Percentiles rank a stretch among this genome's conserved stretches.
Conservation (phyloP, 768 basidiomycete species). For the Mycena galericulata region DNA sequence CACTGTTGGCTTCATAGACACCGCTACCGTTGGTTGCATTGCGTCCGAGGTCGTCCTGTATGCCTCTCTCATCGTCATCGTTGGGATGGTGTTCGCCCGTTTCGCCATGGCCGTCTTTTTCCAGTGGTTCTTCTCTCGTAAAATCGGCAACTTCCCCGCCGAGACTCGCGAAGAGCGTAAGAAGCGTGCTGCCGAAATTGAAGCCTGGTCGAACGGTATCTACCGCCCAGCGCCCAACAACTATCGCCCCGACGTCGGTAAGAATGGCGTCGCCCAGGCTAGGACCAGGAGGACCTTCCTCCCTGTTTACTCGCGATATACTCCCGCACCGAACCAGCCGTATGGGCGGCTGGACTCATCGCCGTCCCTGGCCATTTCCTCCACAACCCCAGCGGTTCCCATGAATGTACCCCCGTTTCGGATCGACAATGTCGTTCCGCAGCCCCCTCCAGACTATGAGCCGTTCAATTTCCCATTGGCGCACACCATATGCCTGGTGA, state of each 20-base stretch:
- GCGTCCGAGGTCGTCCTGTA: constrained; percentile 93
- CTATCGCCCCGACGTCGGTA: constrained; percentile 92
- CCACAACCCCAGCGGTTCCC: constrained; percentile 75
- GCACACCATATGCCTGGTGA: constrained; percentile 95
- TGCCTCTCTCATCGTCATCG: constrained; percentile 95
- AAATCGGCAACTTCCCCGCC: constrained; percentile 90
- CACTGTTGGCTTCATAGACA: constrained; percentile 94
- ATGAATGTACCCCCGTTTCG: constrained; percentile 93
- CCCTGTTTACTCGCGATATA: constrained; percentile 79
- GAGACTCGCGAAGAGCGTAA: constrained; percentile 95
- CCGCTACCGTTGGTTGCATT: constrained; percentile 94
- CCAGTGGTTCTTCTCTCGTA: constrained; percentile 98
- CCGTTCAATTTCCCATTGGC: constrained; percentile 96
- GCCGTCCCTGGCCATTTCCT: constrained; percentile 57
- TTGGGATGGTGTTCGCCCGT: constrained; percentile 94
- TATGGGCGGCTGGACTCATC: constrained; percentile 52
- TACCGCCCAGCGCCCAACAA: constrained; percentile 92
- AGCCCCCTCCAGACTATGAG: constrained; percentile 91
- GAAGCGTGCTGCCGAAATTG: constrained; percentile 90
- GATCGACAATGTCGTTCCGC: constrained; percentile 87
- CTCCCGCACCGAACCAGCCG: no score
- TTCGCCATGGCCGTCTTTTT: constrained; percentile 98
- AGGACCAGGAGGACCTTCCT: constrained; percentile 71
- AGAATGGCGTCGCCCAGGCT: no score
- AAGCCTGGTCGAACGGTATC: constrained; percentile 96